Evolutionary conservation across 768 basidiomycete species (phyloP).

Genomic region (Phanerodontia chrysosporium): DNA sequence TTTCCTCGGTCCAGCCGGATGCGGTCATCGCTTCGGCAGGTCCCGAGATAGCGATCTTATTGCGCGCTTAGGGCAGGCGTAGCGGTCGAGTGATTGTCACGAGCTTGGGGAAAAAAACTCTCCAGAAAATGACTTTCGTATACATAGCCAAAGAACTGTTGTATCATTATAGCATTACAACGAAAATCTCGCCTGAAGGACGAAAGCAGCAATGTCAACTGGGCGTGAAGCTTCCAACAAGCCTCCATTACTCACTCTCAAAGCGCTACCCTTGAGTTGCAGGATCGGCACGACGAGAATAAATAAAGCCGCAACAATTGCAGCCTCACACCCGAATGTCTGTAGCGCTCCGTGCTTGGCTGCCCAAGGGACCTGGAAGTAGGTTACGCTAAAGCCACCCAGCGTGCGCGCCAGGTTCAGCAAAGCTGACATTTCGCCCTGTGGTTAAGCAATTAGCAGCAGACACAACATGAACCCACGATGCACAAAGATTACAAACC

Average conservation of each 20-base stretch:
- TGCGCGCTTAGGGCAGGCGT: background rate
- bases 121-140: too few relatives aligned
- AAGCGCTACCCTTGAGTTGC: conserved; percentile 41
- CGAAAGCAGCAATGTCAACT: background rate
- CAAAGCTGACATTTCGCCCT: conserved; percentile 62
- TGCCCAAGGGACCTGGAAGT: conserved; percentile 67
- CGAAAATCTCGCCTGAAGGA: background rate
- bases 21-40: background rate
- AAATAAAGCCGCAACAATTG: conserved; percentile 51
- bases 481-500: too few relatives aligned
- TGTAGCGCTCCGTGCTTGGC: conserved; percentile 54
- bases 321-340: conserved; percentile 59
- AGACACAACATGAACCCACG: background rate
- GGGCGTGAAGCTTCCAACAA: background rate
- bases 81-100: too few relatives aligned
- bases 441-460: background rate
- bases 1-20: background rate
- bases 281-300: conserved; percentile 48
- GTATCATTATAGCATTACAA: too few relatives aligned
- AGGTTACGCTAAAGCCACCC: conserved; percentile 62
- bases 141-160: too few relatives aligned
- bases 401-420: conserved; percentile 55
- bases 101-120: too few relatives aligned
- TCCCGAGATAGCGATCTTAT: background rate
- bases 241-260: conserved; percentile 38